Percentiles rank a stretch among this genome's conserved stretches.
phyloP scores from a whole-genome alignment of 768 basidiomycete species.

The Tylopilus sp. region DNA sequence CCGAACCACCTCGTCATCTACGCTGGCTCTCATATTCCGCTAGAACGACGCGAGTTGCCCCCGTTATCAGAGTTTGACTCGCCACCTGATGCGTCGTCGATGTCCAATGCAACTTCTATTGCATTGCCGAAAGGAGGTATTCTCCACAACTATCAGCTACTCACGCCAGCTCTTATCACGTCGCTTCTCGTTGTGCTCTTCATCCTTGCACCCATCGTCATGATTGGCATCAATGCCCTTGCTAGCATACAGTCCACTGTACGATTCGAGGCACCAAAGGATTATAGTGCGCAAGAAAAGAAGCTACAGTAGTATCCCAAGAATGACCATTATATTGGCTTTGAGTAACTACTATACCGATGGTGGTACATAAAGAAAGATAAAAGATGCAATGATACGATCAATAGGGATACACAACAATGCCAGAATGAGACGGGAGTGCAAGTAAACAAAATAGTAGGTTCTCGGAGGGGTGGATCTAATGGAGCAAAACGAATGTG shows the following conservation, averaged over 20 bases:
- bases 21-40: conserved; percentile 46
- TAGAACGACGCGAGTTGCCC: conserved; percentile 41
- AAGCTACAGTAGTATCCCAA: conserved; percentile 60
- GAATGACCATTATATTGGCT: conserved; percentile 15
- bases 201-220: conserved; percentile 61
- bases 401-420: conserved; percentile 29
- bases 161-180: conserved; percentile 72
- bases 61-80: conserved; percentile 29
- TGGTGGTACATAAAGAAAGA: conserved; percentile 15
- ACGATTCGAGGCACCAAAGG: conserved; percentile 59
- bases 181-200: conserved; percentile 63
- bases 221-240: conserved; percentile 62
- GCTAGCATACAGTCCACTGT: conserved; percentile 73
- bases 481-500: conserved; percentile 3
- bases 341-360: conserved; percentile 19
- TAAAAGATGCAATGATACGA: conserved; percentile 24
- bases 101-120: conserved; percentile 30
- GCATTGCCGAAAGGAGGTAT: conserved; percentile 50
- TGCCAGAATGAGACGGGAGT: conserved; percentile 15
- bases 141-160: conserved; percentile 69
- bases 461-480: conserved; percentile 10
- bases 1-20: conserved; percentile 67
- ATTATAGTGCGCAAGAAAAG: conserved; percentile 65
- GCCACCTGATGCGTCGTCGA: conserved; percentile 17
- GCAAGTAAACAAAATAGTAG: conserved; percentile 8